These are phyloP conservation scores for Cryptosporidium sp. DNA, from an alignment of 169 alveolate genomes.

Conservation along the genomic window DNA sequence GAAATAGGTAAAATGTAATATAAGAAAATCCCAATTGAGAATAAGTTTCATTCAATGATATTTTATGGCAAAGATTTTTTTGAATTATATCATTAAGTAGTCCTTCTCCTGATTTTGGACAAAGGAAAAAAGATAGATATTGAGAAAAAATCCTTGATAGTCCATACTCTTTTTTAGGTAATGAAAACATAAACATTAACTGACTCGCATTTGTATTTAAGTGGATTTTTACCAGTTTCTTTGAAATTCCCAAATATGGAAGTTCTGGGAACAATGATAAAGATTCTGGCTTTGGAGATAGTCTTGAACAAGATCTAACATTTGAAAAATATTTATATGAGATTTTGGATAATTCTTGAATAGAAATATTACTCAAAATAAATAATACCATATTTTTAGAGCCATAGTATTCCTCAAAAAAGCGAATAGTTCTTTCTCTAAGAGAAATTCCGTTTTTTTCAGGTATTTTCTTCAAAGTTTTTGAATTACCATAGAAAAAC, in stretches of 20 bases:
- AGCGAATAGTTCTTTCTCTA: conserved; percentile 28
- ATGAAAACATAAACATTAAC: conserved; percentile 29
- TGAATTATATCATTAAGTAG: conserved; percentile 1
- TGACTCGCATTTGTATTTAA: not conserved
- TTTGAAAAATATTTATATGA: conserved; percentile 13
- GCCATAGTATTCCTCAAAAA: conserved; percentile 35
- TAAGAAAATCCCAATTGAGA: conserved; percentile 42
- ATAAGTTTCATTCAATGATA: conserved; percentile 8
- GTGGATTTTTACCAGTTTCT: conserved; percentile 13
- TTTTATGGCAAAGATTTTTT: not conserved
- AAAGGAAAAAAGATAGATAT: conserved; percentile 10
- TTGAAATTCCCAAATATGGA: conserved; percentile 27
- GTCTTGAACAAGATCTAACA: not conserved
- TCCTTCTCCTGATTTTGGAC: conserved; percentile 7
- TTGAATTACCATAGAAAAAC: conserved; percentile 27
- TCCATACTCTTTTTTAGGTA: conserved; percentile 27
- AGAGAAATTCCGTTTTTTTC: conserved; percentile 32
- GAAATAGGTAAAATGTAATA: not conserved
- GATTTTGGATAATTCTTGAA: not conserved
- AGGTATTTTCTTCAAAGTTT: conserved; percentile 10
- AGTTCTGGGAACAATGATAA: conserved; percentile 18
- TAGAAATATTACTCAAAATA: conserved; percentile 11
- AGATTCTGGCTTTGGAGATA: conserved; percentile 5
- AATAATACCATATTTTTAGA: conserved; percentile 41
- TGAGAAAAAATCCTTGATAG: conserved; percentile 8